Evolutionary conservation across 805 yeast genomes (phyloP).

Genomic region (Saccharomycopsis malanga): DNA sequence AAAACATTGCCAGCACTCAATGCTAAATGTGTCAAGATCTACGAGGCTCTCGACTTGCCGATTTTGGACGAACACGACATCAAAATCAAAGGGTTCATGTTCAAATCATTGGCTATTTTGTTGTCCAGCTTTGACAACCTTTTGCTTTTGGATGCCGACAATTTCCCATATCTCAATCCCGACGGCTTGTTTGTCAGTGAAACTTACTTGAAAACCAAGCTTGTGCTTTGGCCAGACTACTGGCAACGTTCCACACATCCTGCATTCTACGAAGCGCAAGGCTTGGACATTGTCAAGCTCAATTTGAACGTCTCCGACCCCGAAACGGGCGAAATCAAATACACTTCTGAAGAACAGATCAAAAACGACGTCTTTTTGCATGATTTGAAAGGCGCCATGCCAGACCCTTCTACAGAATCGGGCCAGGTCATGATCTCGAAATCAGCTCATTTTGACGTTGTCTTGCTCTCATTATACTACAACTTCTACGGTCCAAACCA

Average conservation of each 20-base stretch:
- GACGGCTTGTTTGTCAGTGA: constrained; percentile 43
- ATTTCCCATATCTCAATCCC: constrained; percentile 51
- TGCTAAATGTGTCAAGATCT: constrained; percentile 59
- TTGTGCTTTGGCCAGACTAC: constrained; percentile 61
- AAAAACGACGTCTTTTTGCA: constrained; percentile 40
- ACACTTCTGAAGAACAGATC: constrained; percentile 20
- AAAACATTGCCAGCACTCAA: constrained; percentile 51
- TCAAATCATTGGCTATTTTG: constrained; percentile 59
- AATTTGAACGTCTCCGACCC: constrained; percentile 35
- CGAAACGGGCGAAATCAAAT: constrained; percentile 9
- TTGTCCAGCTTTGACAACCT: constrained; percentile 71
- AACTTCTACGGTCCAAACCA: constrained; percentile 53
- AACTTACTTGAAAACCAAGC: constrained; percentile 32
- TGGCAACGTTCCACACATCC: constrained; percentile 67
- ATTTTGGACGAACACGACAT: constrained; percentile 41
- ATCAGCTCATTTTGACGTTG: constrained; percentile 44
- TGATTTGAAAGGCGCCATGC: constrained; percentile 53
- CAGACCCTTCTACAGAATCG: constrained; percentile 57
- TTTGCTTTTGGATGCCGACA: constrained; percentile 63
- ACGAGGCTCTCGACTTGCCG: constrained; percentile 51
- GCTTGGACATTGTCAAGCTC: constrained; percentile 31
- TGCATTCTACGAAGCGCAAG: constrained; percentile 47
- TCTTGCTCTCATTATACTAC: constrained; percentile 51
- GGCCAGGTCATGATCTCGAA: constrained; percentile 59
- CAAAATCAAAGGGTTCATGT: constrained; percentile 52